Evolutionary conservation across 139 green algal species (phyloP), one percentile per base, ranked within the genome.

Genomic region (Chlorella vulgaris): DNA sequence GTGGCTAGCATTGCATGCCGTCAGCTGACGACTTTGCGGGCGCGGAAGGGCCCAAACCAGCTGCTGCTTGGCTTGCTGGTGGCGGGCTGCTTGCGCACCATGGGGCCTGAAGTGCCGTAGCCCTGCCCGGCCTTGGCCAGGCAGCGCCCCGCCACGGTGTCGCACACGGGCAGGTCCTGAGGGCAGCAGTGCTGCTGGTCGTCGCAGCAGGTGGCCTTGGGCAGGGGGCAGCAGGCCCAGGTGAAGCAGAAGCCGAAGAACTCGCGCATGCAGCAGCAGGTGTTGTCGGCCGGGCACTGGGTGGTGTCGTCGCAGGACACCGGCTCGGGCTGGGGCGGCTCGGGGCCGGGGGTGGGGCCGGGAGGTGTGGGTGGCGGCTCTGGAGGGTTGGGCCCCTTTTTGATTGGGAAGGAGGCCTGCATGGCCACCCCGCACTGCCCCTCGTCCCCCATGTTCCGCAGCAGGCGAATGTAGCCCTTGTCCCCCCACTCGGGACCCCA

Each of bases 111-210:
- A 36, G 61, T 43, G 38, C 78, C 68, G 39, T 73, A 69, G 28
- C 74, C 74, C 2, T 39, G 51, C n/a, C 78, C 78, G 28, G 42
- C 80, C 42, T 80, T 43, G 40, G 79, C 79, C 68, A 84, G 69
- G 80, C 80, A 84, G 69, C 80, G 80, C 2, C 91, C 93, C 10
- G 76, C 77, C 7, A 86, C 86, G 19, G 90, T 90, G 90, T 98
- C 89, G 86, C 96, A 99, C 19, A 99, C 90, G 4, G 96, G 96
- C 71, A 94, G 86, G 60, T 95, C 88, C 22, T 76, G 15, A 22
- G 96, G 96, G 93, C 96, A 99, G 95, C 96, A 99, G 89, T 99
- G 96, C 83, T 91, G 69, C 43, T 98, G 86, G 88, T 99, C 96
- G 8, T 95, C 86, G 84, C 96, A 99, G 92, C 95, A 98, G 6